A percentile compares a stretch with the other conserved stretches of the same genome.
These are phyloP conservation scores for Adenanthera pavonina DNA, from an alignment of 306 rosid species.

Conservation along the genomic window DNA sequence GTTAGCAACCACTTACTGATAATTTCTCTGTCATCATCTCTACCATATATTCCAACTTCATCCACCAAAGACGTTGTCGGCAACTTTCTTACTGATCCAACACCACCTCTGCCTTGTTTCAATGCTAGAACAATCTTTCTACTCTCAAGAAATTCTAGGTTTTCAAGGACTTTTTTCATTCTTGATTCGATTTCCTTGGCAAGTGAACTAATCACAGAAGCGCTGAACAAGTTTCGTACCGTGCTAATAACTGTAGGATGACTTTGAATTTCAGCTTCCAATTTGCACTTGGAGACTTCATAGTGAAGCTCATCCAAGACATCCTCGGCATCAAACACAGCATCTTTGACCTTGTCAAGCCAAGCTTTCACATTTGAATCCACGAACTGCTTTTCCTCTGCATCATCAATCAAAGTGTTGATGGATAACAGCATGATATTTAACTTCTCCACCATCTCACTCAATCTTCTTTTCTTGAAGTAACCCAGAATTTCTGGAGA, in stretches of 20 bases:
- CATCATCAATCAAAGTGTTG: neutral
- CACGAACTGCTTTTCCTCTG: neutral
- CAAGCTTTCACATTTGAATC: neutral
- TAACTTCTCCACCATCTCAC: neutral
- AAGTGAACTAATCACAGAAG: neutral
- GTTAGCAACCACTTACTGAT: neutral
- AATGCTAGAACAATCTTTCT: neutral
- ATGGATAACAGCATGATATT: neutral
- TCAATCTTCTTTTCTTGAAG: neutral
- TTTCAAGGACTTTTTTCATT: neutral
- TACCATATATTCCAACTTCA: slow-evolving; percentile 20
- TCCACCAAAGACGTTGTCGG: slow-evolving; percentile 8
- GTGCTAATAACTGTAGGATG: neutral
- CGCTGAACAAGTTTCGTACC: slow-evolving; percentile 11
- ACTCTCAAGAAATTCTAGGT: neutral
- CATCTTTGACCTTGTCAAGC: slow-evolving; percentile 4
- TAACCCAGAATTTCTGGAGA: no score
- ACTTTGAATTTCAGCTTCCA: slow-evolving; percentile 11
- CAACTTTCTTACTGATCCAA: neutral
- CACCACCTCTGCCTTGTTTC: neutral
- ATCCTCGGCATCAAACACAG: slow-evolving; percentile 5
- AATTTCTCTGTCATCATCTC: neutral
- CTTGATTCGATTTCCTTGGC: neutral
- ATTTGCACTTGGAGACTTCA: neutral
- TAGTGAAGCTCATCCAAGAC: neutral